Evolutionary conservation across 2,329 filamentous ascomycete species (phyloP).

Genomic region (Ophiostoma pallidulum): DNA sequence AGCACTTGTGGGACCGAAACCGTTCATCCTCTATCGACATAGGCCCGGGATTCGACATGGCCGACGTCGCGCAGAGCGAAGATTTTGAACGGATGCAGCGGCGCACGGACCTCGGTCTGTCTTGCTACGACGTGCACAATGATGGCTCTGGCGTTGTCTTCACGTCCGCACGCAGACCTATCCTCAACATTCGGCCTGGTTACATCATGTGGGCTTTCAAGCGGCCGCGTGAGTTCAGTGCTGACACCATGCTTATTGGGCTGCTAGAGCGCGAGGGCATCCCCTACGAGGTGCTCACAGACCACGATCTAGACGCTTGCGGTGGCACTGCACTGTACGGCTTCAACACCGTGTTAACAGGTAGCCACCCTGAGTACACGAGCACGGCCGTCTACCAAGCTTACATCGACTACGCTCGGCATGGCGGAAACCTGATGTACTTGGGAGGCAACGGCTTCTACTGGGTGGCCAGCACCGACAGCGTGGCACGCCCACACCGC

Average conservation of each 20-base stretch:
- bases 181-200: constrained; percentile 29
- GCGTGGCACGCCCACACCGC: constrained; percentile 20
- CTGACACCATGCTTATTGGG: constrained; percentile 27
- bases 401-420: constrained; percentile 21
- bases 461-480: constrained; percentile 21
- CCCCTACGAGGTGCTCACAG: constrained; percentile 28
- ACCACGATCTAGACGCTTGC: constrained; percentile 26
- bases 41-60: not conserved
- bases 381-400: constrained; percentile 21
- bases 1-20: constrained; percentile 7
- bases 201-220: constrained; percentile 27
- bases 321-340: constrained; percentile 16
- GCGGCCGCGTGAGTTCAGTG: constrained; percentile 27
- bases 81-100: constrained; percentile 3
- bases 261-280: constrained; percentile 24
- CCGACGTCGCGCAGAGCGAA: not conserved
- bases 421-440: constrained; percentile 28
- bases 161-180: constrained; percentile 24
- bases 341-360: constrained; percentile 23
- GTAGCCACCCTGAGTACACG: constrained; percentile 28
- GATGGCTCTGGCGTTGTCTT: constrained; percentile 27
- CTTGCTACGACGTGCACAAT: constrained; percentile 28
- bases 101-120: constrained; percentile 26
- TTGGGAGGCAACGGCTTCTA: constrained; percentile 31
- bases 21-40: not conserved